These are phyloP conservation scores for Penicillium frequentans DNA, from an alignment of 2,329 filamentous ascomycete species.

Conservation along the genomic window DNA sequence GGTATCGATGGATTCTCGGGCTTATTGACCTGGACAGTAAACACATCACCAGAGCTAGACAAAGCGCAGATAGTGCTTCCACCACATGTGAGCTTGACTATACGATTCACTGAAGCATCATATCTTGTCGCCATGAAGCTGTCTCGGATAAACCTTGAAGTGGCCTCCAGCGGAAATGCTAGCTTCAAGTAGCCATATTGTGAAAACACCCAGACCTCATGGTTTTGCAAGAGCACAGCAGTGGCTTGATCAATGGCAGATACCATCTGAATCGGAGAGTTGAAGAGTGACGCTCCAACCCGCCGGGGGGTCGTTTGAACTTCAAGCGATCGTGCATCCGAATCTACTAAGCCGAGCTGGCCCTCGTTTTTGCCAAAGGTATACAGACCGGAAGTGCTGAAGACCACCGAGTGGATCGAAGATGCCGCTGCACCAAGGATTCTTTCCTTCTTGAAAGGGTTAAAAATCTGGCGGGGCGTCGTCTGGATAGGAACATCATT, in stretches of 20 bases:
- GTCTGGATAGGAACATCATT: constrained; percentile 84
- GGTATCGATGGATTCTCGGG: constrained; percentile 60
- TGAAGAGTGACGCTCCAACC: constrained; percentile 82
- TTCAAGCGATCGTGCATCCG: constrained; percentile 87
- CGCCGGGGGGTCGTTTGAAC: constrained; percentile 79
- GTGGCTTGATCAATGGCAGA: constrained; percentile 91
- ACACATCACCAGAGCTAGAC: constrained; percentile 81
- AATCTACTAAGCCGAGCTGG: constrained; percentile 90
- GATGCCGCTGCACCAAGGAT: constrained; percentile 85
- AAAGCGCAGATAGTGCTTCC: constrained; percentile 91
- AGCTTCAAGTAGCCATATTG: constrained; percentile 95
- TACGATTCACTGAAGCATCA: constrained; percentile 64
- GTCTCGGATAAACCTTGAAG: constrained; percentile 66
- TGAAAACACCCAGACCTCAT: constrained; percentile 89
- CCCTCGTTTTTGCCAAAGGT: constrained; percentile 96
- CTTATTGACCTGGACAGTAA: constrained; percentile 75
- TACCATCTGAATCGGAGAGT: constrained; percentile 70
- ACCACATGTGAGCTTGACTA: constrained; percentile 76
- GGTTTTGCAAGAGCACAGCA: constrained; percentile 78
- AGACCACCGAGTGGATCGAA: constrained; percentile 84
- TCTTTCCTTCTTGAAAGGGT: constrained; percentile 80
- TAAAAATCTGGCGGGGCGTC: constrained; percentile 84
- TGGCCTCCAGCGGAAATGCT: constrained; percentile 73
- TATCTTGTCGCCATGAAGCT: constrained; percentile 66
- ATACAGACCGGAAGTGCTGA: constrained; percentile 77